These are phyloP conservation scores for Aleurites moluccanus DNA, from an alignment of 441 rosid genomes.

Conservation along the genomic window DNA sequence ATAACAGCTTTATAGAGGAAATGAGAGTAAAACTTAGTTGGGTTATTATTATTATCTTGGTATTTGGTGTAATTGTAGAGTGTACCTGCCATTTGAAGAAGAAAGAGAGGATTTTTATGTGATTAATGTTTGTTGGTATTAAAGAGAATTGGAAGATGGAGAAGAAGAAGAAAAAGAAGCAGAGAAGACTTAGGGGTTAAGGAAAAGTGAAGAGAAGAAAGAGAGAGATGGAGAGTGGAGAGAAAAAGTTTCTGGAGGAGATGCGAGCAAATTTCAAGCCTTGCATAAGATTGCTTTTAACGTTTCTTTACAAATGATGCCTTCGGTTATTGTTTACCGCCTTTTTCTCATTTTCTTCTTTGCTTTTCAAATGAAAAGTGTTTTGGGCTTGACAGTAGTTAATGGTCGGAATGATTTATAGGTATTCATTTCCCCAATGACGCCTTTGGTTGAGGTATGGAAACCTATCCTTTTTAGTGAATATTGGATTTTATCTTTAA, in stretches of 20 bases:
- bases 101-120: conserved; percentile 6
- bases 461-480: too few relatives aligned
- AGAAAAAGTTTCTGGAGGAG: conserved; percentile 34
- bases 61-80: conserved; percentile 35
- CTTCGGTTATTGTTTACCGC: background rate
- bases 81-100: conserved; percentile 65
- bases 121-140: conserved; percentile 9
- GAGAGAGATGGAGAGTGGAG: conserved; percentile 26
- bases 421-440: too few relatives aligned
- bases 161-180: conserved; percentile 21
- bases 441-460: too few relatives aligned
- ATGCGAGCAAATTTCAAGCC: conserved; percentile 37
- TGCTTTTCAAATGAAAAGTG: conserved; percentile 2
- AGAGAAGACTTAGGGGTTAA: conserved; percentile 56
- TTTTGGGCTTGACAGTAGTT: background rate
- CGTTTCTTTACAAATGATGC: conserved; percentile 26
- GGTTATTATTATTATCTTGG: conserved; percentile 28
- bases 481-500: too few relatives aligned
- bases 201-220: conserved; percentile 31
- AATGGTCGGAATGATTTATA: too few relatives aligned
- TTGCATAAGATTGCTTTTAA: conserved; percentile 20
- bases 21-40: conserved; percentile 49
- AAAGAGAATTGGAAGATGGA: conserved; percentile 22
- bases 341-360: background rate
- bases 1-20: conserved; percentile 70